phyloP scores from a whole-genome alignment of 2,329 filamentous ascomycete species.

The Tolypocladium inflatum region DNA sequence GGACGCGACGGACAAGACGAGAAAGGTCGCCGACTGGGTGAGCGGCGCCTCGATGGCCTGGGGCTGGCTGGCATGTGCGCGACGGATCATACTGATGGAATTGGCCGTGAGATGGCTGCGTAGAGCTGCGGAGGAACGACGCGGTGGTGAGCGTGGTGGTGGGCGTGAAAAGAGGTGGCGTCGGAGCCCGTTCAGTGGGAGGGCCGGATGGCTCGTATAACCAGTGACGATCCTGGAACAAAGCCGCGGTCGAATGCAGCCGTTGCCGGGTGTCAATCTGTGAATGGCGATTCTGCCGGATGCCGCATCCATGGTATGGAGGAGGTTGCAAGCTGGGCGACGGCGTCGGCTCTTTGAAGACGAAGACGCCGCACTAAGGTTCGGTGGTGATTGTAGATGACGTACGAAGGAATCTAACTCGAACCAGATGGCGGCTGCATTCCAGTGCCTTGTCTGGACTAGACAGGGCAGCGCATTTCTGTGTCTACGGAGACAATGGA shows the following conservation, averaged over 20 bases:
- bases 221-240: background rate
- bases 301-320: background rate
- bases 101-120: background rate
- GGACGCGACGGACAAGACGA: conserved; percentile 33
- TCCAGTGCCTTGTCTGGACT: too few species aligned
- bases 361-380: too few species aligned
- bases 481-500: too few species aligned
- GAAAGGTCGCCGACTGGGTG: conserved; percentile 43
- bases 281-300: background rate
- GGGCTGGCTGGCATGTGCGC: background rate
- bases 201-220: background rate
- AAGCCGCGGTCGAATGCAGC: background rate
- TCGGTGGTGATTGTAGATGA: too few species aligned
- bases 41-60: conserved; percentile 41
- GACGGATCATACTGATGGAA: background rate
- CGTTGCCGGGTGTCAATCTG: background rate
- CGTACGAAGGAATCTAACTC: too few species aligned
- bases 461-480: too few species aligned
- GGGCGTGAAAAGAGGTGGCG: background rate
- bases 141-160: background rate
- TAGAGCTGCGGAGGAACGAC: background rate
- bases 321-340: background rate
- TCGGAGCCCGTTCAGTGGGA: background rate
- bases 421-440: too few species aligned
- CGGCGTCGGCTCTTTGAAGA: too few species aligned